These are phyloP conservation scores for Avena atlantica DNA, from an alignment of 176 grass and related monocot species.

Conservation along the genomic window DNA sequence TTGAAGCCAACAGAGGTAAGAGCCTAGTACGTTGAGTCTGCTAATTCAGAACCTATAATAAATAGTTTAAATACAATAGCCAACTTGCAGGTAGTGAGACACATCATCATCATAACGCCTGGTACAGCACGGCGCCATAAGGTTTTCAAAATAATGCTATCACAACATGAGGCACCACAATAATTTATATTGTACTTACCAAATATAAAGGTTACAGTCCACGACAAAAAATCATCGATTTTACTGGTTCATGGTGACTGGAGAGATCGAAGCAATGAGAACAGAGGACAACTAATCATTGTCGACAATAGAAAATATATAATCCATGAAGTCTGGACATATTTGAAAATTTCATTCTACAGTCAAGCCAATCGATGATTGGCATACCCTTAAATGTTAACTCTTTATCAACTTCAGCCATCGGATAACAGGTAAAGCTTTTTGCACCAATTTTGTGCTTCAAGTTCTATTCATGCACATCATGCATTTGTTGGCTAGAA, in stretches of 20 bases:
- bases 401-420: constrained; percentile 12
- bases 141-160: constrained; percentile 42
- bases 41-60: not conserved
- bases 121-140: not conserved
- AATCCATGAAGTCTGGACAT: not conserved
- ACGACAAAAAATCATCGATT: not conserved
- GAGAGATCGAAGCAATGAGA: constrained; percentile 1
- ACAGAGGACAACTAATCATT: not conserved
- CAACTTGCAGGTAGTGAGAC: not conserved
- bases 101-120: too few species aligned
- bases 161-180: not conserved
- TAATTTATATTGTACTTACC: constrained; percentile 27
- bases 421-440: not conserved
- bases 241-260: constrained; percentile 8
- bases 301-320: constrained; percentile 19
- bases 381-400: not conserved
- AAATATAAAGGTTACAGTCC: not conserved
- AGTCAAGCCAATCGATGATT: not conserved
- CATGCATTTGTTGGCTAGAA: constrained; percentile 3
- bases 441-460: constrained; percentile 9
- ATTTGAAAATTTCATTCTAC: not conserved
- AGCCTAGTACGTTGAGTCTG: constrained; percentile 96
- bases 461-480: not conserved
- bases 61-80: constrained; percentile 38
- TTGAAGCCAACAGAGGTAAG: not conserved